Percentiles rank a stretch among this genome's conserved stretches.
phyloP scores from a whole-genome alignment of 345 rosid genomes.

The thale cress (Arabidopsis thaliana) region TAIR10.1 NC_003076.8:24788001-24788500 shows the following conservation, averaged over 20 bases:
- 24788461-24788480: too few relatives aligned
- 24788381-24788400: not conserved
- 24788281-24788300: not conserved
- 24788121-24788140: constrained; percentile 8
- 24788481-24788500: too few relatives aligned
- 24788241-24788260: not conserved
- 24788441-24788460: too few relatives aligned
- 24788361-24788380: not conserved
- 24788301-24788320: constrained; percentile 19
- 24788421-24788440: not conserved
- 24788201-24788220: not conserved
- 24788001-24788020: constrained; percentile 31
- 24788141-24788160: constrained; percentile 21
- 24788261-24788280: constrained; percentile 8
- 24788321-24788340: not conserved
- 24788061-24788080: not conserved
- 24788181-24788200: constrained; percentile 14
- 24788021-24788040: not conserved
- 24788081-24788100: constrained; percentile 28
- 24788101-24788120: constrained; percentile 5
- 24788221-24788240: constrained; percentile 3
- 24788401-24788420: not conserved
- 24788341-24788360: not conserved
- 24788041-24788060: not conserved
- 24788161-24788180: constrained; percentile 24